Base-by-base conservation (phyloP, 2,329 filamentous ascomycete genomes). In the Kalmusia sp. region DNA sequence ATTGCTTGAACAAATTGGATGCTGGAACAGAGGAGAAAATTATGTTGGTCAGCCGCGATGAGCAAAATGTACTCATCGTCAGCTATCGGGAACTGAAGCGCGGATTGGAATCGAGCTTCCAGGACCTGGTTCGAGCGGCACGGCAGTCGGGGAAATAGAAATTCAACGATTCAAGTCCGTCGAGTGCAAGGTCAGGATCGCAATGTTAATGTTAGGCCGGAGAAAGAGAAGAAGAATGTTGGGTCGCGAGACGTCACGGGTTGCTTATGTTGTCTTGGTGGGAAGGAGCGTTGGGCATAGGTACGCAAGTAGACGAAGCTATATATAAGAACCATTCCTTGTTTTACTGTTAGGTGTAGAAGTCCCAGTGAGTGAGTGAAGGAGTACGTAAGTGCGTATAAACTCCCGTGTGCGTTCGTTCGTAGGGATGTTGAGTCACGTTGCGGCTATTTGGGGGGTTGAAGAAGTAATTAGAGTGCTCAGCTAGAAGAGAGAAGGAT, bases 1-100 rank as follows among this genome's bases (percentile, higher is more conserved):
- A 84, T 22, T 93, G 89, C 68, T 77, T 99, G 62, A 97, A 96
- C 77, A 97, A 96, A 72, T 80, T 99, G 48, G 95, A 99, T 75
- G 91, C 92, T 0, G 95, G 93, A 0, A 86, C 85, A 2, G 92
- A 96, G 22, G 95, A 99, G 74, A 90, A 87, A 73, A 84, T 99
- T 44, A 89, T 88, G 61, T 79, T 99, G 48, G 88, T 92, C 21
- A 96, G 90, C 73, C 85, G 93, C 51, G 93, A 99, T 74, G 91
- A 96, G 69, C 90, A 96, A 74, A 95, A 88, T 49, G 87, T 90
- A 59, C 90, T 98, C 68, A 83, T 97, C 50, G 87, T 97, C 55
- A 93, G 86, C 61, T 99, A 96, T 73, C 91, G 91, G 73, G 95
- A 98, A 74, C 76, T 99, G 57, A 96, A 87, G 76, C 79, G 85